phyloP scores from a whole-genome alignment of 108 stramenopile species.

The Skeletonema tropicum region DNA sequence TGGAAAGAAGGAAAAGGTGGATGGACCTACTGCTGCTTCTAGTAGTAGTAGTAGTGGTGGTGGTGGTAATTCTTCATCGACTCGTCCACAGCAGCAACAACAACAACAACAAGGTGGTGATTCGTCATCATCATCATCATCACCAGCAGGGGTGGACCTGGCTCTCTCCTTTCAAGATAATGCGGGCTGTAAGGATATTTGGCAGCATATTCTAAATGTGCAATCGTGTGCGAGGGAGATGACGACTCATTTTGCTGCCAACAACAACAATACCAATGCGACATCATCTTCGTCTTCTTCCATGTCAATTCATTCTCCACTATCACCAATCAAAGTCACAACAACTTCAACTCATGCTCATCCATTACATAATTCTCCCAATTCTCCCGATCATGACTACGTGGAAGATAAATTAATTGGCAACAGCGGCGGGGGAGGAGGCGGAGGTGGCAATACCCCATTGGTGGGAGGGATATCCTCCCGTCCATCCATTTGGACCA shows the following conservation, averaged over 20 bases:
- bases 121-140: background rate
- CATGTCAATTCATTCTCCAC: slow-evolving; percentile 11
- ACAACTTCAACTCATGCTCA: slow-evolving; percentile 13
- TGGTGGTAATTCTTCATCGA: too few species aligned
- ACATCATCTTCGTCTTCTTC: background rate
- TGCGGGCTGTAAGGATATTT: slow-evolving; percentile 87
- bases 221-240: slow-evolving; percentile 75
- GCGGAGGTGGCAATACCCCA: slow-evolving; percentile 3
- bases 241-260: slow-evolving; percentile 2
- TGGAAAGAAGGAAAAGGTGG: slow-evolving; percentile 7
- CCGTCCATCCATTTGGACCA: slow-evolving; percentile 13
- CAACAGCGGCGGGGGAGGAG: slow-evolving; percentile 13
- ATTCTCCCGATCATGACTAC: slow-evolving; percentile 52
- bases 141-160: slow-evolving; percentile 73
- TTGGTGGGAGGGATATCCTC: slow-evolving; percentile 18
- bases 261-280: background rate
- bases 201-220: slow-evolving; percentile 83
- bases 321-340: slow-evolving; percentile 15
- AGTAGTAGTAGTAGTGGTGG: background rate
- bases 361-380: slow-evolving; percentile 35
- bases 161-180: slow-evolving; percentile 90
- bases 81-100: slow-evolving; percentile 1
- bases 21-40: slow-evolving; percentile 10
- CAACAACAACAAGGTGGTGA: slow-evolving; percentile 6
- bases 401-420: slow-evolving; percentile 38